Base-by-base conservation (phyloP, 345 rosid species). In the Draba incana region DNA sequence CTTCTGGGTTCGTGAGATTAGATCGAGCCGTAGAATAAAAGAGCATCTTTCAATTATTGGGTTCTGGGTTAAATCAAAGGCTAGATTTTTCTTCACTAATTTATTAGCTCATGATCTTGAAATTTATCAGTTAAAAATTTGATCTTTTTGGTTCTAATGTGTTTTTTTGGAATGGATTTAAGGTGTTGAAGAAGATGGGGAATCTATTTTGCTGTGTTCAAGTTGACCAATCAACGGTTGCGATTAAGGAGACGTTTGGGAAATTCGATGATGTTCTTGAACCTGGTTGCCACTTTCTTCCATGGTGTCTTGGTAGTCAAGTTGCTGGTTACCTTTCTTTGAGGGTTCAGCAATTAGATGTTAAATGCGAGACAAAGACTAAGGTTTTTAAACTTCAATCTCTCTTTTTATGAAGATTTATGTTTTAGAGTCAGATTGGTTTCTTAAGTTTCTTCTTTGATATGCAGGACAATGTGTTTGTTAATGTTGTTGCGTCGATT, bases 271-370 rank as follows among this genome's bases (percentile, higher is more conserved):
- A 82, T 2, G 85, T 86, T 6, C 89, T 86, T 33, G 79, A 84
- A 47, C 92, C 92, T 28, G 92, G 92, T 60, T 86, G 87, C 52
- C 92, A 84, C 58, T 86, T 78, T 42, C 68, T 86, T 33, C 92
- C 87, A 4, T 86, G 92, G 92, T 76, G 68, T 49, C 49, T 84
- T 16, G 88, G 92, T 54, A 63, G 77, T 47, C 86, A 75, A 70
- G 66, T 82, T 37, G 85, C 85, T 35, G 88, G 88, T 15, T 75
- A 74, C 43, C 85, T 86, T 55, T 74, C 92, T 1, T 47, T 86
- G 1, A 81, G 92, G 56, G 30, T 82, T 70, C 88, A 84, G 50
- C 92, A 86, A 57, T 55, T 86, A 23, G 92, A 86, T 28, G 92
- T 86, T 39, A 79, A 77, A 27, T 86, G 89, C 63, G 88, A 86